These are phyloP conservation scores for Shiraia sp. DNA, from an alignment of 2,329 filamentous ascomycete species.

Conservation along the genomic window DNA sequence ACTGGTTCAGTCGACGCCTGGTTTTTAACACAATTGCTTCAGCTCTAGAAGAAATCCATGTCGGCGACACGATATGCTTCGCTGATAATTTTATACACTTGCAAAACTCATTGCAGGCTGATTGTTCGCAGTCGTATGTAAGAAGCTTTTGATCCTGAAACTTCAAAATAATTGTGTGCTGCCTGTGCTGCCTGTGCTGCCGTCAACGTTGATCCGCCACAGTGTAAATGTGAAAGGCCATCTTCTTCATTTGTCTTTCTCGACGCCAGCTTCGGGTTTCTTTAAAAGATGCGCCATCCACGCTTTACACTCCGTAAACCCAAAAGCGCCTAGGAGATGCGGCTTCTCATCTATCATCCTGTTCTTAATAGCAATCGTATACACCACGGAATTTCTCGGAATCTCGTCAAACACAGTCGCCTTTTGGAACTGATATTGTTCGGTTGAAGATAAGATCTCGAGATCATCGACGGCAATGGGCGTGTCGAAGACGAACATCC, in stretches of 20 bases:
- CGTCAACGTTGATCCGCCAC: no score
- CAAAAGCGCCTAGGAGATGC: slow-evolving; percentile 22
- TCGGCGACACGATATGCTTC: no score
- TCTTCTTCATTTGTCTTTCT: no score
- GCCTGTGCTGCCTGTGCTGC: no score
- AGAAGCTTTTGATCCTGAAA: no score
- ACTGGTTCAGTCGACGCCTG: no score
- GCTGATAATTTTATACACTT: no score
- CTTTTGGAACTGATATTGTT: slow-evolving; percentile 23
- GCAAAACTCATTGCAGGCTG: no score
- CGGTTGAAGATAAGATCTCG: slow-evolving; percentile 12
- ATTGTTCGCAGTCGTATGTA: no score
- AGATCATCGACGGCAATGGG: slow-evolving; percentile 23
- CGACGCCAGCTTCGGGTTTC: slow-evolving; percentile 1
- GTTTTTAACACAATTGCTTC: no score
- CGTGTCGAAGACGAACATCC: slow-evolving; percentile 19
- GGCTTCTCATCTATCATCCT: slow-evolving; percentile 12
- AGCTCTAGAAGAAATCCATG: no score
- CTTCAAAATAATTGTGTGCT: no score
- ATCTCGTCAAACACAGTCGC: slow-evolving; percentile 33
- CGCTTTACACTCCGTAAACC: slow-evolving; percentile 16
- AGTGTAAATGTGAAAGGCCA: neutral
- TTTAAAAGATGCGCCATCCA: slow-evolving; percentile 27
- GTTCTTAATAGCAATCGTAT: slow-evolving; percentile 22
- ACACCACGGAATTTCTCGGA: slow-evolving; percentile 26